phyloP scores from a whole-genome alignment of 371 early-diverging fungal genomes.

The Neoconidiobolus thromboides region DNA sequence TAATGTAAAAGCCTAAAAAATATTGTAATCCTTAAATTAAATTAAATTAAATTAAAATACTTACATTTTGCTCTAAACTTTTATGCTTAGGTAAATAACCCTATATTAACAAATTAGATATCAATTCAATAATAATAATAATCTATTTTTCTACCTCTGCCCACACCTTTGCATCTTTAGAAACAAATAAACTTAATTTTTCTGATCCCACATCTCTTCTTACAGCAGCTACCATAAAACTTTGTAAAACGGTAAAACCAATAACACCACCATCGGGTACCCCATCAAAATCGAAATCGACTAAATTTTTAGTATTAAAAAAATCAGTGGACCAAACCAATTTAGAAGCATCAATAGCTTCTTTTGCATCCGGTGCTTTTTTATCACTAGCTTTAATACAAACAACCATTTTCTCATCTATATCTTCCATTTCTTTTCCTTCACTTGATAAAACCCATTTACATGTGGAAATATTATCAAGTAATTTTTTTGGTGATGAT shows the following conservation, averaged over 20 bases:
- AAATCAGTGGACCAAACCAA: constrained; percentile 41
- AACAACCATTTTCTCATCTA: constrained; percentile 12
- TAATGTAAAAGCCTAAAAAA: constrained; percentile 31
- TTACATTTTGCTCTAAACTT: constrained; percentile 6
- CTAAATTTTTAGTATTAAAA: constrained; percentile 27
- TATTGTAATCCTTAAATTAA: neutral
- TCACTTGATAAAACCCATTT: constrained; percentile 43
- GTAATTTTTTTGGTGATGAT: constrained; percentile 21
- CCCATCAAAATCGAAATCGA: constrained; percentile 19
- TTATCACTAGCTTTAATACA: constrained; percentile 33
- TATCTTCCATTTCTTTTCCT: constrained; percentile 20
- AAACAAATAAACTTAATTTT: constrained; percentile 7
- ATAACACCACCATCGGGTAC: constrained; percentile 26
- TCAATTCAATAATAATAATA: neutral
- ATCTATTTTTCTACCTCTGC: neutral
- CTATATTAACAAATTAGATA: neutral
- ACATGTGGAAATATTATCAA: constrained; percentile 34
- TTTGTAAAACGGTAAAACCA: constrained; percentile 37
- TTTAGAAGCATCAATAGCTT: constrained; percentile 20
- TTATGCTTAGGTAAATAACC: constrained; percentile 3
- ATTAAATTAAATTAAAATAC: neutral
- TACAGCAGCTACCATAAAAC: constrained; percentile 46
- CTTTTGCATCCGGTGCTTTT: constrained; percentile 16
- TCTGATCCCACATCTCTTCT: constrained; percentile 9
- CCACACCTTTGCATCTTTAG: constrained; percentile 8